Percentiles rank a stretch among this genome's conserved stretches.
Conservation (phyloP, 1,284 basidiomycete genomes). For the Golubevia sp. region DNA sequence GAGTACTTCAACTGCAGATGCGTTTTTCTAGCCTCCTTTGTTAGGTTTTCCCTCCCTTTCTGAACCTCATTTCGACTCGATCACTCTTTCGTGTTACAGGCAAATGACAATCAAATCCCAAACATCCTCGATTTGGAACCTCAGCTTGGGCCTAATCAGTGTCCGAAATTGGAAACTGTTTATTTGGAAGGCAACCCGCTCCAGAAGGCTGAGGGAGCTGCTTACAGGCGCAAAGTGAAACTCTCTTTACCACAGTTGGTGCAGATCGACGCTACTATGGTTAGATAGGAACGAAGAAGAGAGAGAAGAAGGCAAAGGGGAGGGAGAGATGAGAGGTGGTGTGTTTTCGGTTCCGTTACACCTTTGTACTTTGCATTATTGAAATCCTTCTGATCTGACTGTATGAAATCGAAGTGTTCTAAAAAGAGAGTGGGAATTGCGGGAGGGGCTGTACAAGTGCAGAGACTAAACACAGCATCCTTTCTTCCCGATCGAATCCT, state of each 20-base stretch:
- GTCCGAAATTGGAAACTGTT: constrained; percentile 75
- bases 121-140: constrained; percentile 72
- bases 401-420: too few relatives aligned
- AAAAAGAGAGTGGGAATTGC: too few relatives aligned
- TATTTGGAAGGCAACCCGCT: constrained; percentile 95
- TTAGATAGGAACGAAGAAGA: too few relatives aligned
- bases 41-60: not conserved
- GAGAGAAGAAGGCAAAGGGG: too few relatives aligned
- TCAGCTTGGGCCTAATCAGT: constrained; percentile 71
- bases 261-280: constrained; percentile 94
- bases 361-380: too few relatives aligned
- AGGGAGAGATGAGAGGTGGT: too few relatives aligned
- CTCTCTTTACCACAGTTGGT: constrained; percentile 82
- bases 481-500: too few relatives aligned
- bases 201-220: constrained; percentile 75
- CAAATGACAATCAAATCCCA: constrained; percentile 83
- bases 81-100: constrained; percentile 64
- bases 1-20: constrained; percentile 55
- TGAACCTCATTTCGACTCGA: not conserved
- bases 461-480: too few relatives aligned
- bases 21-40: not conserved
- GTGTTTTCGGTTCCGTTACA: too few relatives aligned
- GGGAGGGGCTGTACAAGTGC: too few relatives aligned
- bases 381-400: too few relatives aligned
- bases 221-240: constrained; percentile 87